These are phyloP conservation scores for Elaeis guineensis DNA, from an alignment of 176 grass and related monocot species.

Conservation along the genomic window DNA sequence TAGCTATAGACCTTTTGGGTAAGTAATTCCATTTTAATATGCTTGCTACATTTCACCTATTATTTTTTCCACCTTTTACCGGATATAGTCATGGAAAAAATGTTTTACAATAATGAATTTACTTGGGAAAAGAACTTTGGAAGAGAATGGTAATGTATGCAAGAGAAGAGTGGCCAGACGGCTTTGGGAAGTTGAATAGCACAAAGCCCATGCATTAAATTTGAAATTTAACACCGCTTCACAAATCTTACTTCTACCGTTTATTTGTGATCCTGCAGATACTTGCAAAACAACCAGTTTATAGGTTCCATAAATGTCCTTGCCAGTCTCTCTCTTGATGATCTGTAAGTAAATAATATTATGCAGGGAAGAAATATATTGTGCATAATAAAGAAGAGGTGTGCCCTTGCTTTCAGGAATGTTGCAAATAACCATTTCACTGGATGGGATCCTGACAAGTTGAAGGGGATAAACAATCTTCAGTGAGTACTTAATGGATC, in stretches of 20 bases:
- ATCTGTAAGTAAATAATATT: constrained; percentile 60
- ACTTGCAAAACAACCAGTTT: constrained; percentile 84
- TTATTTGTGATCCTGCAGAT: constrained; percentile 25
- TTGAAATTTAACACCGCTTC: too few species aligned
- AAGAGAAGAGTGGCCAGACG: too few species aligned
- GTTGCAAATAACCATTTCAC: constrained; percentile 77
- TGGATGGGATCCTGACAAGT: constrained; percentile 56
- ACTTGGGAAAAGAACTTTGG: too few species aligned
- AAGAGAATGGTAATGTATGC: too few species aligned
- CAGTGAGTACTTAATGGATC: constrained; percentile 39
- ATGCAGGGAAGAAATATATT: background rate
- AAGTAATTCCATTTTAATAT: too few species aligned
- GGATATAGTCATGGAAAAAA: too few species aligned
- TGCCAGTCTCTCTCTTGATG: constrained; percentile 53
- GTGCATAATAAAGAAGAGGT: constrained; percentile 6
- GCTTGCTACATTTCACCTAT: too few species aligned
- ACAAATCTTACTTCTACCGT: background rate
- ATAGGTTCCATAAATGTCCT: constrained; percentile 60
- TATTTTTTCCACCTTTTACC: too few species aligned
- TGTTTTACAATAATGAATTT: too few species aligned
- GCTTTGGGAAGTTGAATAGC: too few species aligned
- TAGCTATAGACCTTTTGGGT: too few species aligned
- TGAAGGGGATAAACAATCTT: constrained; percentile 60
- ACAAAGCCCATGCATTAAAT: background rate
- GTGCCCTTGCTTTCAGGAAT: constrained; percentile 36